Evolutionary conservation across 2,329 filamentous ascomycete genomes (phyloP), one percentile per base, ranked within the genome.

Genomic region (Aureobasidium sp.): DNA sequence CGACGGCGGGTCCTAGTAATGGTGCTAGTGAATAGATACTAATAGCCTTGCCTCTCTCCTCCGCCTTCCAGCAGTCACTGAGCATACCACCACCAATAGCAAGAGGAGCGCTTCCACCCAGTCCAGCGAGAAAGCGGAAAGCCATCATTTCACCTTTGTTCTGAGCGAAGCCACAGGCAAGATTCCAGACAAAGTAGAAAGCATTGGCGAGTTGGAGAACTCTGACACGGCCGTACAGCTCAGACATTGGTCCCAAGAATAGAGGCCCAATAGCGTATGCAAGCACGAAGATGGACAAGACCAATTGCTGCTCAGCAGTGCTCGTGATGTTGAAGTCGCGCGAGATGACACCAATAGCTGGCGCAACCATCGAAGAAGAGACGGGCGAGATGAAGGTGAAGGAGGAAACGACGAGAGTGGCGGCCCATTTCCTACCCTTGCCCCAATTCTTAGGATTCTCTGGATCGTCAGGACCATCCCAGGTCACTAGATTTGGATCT

Each of bases 401-500:
- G 36, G 75, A 71, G 2, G 77, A 79, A 3, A 83, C 79, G 36
- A 83, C 78, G 45, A 82, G 69, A 0, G 81, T 82, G 1, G 78
- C 79, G 27, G 77, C 72, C 82, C 82, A 84, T 71, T 82, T 83
- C 36, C 76, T 72, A 63, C 73, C 75, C 66, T 76, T 77, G 3
- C 73, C 71, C 81, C 81, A 83, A 65, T 83, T 84, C 68, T 82
- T 82, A 1, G 82, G 82, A 59, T 85, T 84, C 29, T 73, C 73
- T 15, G 79, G 80, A 66, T 85, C 82, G 36, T 82, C 74, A 6
- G 79, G 75, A 3, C 78, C 77, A 64, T 84, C 82, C 82, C 82
- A 85, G 1, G 78, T 79, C 1, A 84, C 81, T 76, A 76, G 60
- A 50, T 72, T 73, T 9, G 73, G 72, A 59, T 75, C 74, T 48